Conservation (phyloP, 2,329 filamentous ascomycete genomes). For the Hypocrella siamensis region DNA sequence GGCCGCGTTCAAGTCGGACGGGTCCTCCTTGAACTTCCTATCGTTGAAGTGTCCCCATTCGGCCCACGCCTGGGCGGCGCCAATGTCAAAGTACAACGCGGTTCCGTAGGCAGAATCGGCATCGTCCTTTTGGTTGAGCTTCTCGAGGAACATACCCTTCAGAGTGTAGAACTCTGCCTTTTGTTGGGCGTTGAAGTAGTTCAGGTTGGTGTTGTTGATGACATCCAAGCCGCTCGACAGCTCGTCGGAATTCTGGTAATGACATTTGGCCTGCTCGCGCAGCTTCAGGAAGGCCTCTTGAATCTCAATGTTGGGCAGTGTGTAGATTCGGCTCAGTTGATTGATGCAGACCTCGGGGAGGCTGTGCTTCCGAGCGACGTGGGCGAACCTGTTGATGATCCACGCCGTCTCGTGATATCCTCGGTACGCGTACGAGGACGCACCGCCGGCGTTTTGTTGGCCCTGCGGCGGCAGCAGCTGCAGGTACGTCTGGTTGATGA, state of each 20-base stretch:
- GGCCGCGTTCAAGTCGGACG: conserved; percentile 65
- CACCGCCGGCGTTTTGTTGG: conserved; percentile 62
- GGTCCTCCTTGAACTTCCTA: conserved; percentile 84
- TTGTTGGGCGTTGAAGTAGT: conserved; percentile 90
- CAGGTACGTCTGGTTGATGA: conserved; percentile 92
- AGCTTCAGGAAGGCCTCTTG: conserved; percentile 97
- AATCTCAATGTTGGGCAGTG: conserved; percentile 96
- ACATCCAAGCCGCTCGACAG: conserved; percentile 88
- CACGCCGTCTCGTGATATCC: conserved; percentile 98
- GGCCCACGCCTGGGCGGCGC: conserved; percentile 92
- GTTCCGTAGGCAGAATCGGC: conserved; percentile 90
- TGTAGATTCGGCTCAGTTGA: conserved; percentile 95
- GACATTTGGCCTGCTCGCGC: conserved; percentile 95
- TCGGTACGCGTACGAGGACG: conserved; percentile 79
- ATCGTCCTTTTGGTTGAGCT: conserved; percentile 77
- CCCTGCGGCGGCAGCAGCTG: conserved; percentile 65
- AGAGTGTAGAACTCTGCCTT: conserved; percentile 99
- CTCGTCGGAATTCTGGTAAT: conserved; percentile 91
- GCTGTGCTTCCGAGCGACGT: conserved; percentile 93
- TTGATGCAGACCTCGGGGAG: conserved; percentile 95
- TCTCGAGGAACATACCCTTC: conserved; percentile 98
- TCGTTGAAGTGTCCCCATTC: conserved; percentile 99
- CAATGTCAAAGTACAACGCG: conserved; percentile 89
- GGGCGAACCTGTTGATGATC: conserved; percentile 98
- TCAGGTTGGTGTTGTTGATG: conserved; percentile 98